These are phyloP conservation scores for Dactylonectria macrodidyma DNA, from an alignment of 2,329 filamentous ascomycete species.

Conservation along the genomic window DNA sequence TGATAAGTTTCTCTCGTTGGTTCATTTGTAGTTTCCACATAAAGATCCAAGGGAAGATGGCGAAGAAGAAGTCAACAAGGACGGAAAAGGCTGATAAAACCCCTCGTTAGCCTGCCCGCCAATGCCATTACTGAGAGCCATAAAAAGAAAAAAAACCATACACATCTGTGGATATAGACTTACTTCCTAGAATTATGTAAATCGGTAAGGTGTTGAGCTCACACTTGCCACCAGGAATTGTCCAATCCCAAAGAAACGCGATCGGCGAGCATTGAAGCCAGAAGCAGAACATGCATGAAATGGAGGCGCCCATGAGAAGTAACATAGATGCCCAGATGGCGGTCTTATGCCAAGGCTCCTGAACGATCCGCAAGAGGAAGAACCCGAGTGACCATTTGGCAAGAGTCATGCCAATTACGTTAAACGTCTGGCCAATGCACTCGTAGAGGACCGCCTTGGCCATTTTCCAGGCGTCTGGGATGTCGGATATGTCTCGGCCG, in stretches of 20 bases:
- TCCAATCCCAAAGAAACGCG: constrained; percentile 25
- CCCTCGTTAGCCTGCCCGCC: too few relatives aligned
- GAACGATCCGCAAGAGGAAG: constrained; percentile 54
- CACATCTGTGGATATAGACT: neutral
- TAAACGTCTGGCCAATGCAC: constrained; percentile 52
- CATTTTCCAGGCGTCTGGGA: constrained; percentile 32
- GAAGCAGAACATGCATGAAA: constrained; percentile 10
- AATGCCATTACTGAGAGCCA: too few relatives aligned
- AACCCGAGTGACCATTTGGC: constrained; percentile 55
- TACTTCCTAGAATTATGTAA: constrained; percentile 4
- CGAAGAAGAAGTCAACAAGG: constrained; percentile 55
- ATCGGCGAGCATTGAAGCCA: constrained; percentile 29
- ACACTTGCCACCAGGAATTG: constrained; percentile 22
- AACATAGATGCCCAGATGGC: constrained; percentile 50
- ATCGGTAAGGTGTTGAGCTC: constrained; percentile 17
- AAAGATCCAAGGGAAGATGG: constrained; percentile 58
- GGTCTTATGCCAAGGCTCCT: constrained; percentile 49
- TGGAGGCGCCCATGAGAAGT: constrained; percentile 18
- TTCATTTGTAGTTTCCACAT: constrained; percentile 60
- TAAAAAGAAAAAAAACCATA: neutral
- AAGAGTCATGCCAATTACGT: constrained; percentile 53
- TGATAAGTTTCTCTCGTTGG: constrained; percentile 58
- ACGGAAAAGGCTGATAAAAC: constrained; percentile 30
- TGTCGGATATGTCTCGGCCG: constrained; percentile 42
- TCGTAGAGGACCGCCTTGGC: constrained; percentile 48